A percentile compares a stretch with the other conserved stretches of the same genome.
These are phyloP conservation scores for Umbelopsis vinacea DNA, from an alignment of 192 early-diverging fungal genomes.

Conservation along the genomic window DNA sequence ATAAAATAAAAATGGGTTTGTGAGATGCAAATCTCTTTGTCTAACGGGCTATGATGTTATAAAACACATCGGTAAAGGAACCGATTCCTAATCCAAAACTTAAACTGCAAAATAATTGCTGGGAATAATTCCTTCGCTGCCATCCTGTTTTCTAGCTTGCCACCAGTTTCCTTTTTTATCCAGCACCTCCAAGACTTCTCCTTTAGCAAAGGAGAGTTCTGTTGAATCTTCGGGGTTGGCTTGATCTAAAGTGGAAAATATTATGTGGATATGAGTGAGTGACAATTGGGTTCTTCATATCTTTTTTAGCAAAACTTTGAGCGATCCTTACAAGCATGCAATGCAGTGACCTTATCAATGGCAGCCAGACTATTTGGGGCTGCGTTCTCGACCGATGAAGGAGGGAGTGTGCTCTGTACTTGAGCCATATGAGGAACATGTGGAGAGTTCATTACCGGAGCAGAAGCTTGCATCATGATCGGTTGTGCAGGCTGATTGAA, in stretches of 20 bases:
- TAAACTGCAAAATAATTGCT: conserved; percentile 71
- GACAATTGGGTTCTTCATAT: not conserved
- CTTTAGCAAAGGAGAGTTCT: conserved; percentile 88
- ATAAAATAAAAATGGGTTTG: conserved; percentile 1
- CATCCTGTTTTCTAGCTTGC: conserved; percentile 84
- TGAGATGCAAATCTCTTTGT: not conserved
- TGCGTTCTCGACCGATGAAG: not conserved
- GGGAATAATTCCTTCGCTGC: conserved; percentile 84
- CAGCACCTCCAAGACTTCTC: conserved; percentile 82
- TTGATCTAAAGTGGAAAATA: conserved; percentile 54
- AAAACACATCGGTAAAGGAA: not conserved
- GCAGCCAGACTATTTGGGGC: conserved; percentile 57
- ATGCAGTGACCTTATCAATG: conserved; percentile 6
- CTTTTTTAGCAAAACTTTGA: not conserved
- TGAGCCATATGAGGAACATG: conserved; percentile 5
- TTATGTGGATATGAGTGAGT: not conserved
- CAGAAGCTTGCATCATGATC: conserved; percentile 7
- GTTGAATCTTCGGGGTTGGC: conserved; percentile 91
- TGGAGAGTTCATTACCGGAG: conserved; percentile 7
- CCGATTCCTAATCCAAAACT: not conserved
- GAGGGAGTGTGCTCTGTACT: not conserved
- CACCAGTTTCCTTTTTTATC: conserved; percentile 98
- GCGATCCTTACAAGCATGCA: not conserved
- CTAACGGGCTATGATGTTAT: not conserved
- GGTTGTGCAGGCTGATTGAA: not conserved